phyloP scores from a whole-genome alignment of 1,284 basidiomycete genomes.

The Apiotrichum veenhuisii region DNA sequence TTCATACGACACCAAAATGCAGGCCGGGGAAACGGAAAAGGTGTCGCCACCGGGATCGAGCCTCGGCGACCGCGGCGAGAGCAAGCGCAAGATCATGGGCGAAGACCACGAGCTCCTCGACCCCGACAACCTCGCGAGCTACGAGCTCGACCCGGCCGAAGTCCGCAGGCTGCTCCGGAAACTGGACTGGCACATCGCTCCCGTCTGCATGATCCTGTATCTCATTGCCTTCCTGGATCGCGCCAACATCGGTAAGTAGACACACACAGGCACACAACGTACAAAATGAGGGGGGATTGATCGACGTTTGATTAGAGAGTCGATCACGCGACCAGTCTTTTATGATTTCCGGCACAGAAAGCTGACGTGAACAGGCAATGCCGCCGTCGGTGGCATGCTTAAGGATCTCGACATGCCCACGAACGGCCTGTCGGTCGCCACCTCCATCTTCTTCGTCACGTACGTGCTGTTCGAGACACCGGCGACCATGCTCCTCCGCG shows the following conservation, averaged over 20 bases:
- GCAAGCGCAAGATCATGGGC: conserved; percentile 3
- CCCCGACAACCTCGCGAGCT: neutral
- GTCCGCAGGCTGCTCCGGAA: conserved; percentile 1
- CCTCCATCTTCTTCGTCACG: conserved; percentile 16
- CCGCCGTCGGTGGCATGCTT: conserved; percentile 9
- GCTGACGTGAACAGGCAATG: conserved; percentile 6
- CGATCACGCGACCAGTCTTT: neutral
- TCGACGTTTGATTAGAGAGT: no score
- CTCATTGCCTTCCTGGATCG: conserved; percentile 7
- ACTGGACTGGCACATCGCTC: conserved; percentile 13
- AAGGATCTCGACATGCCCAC: conserved; percentile 4
- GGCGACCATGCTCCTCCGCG: conserved; percentile 28
- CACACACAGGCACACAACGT: neutral
- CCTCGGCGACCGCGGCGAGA: no score
- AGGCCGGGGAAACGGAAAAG: no score
- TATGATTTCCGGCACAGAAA: no score
- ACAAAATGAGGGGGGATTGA: no score
- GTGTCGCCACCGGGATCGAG: no score
- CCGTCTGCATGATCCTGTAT: conserved; percentile 4
- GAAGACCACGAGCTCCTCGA: conserved; percentile 4
- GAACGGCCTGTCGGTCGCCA: conserved; percentile 7
- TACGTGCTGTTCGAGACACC: conserved; percentile 34
- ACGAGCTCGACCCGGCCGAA: conserved; percentile 5
- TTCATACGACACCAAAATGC: no score
- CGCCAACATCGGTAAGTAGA: conserved; percentile 4